Base-by-base conservation (phyloP, 2,329 filamentous ascomycete species). In the Fusarium globosum region DNA sequence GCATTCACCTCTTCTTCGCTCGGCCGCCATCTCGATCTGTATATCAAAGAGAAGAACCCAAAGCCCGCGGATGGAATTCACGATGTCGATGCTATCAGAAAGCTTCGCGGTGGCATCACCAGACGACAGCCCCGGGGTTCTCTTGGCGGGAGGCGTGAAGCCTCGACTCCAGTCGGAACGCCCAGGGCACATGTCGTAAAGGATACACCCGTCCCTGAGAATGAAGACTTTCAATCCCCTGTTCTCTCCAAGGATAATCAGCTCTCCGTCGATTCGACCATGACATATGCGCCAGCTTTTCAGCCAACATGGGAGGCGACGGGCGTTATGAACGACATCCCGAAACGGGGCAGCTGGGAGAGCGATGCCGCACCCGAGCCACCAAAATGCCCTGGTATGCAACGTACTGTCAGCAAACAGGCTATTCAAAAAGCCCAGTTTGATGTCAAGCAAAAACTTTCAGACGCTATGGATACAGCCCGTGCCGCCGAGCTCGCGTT, bases 1-100 rank as follows among this genome's bases (percentile, higher is more conserved):
- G 88, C 92, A 12, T 98, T 98, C 80, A 98, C 96, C 21, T 98
- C 95, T 4, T 97, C 95, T 21, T 97, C 94, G 6, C 90, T 98
- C 60, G 96, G 96, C 56, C 92, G 96, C 51, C 96, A 98, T 83
- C 91, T 98, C 75, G 96, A 98, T 81, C 89, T 97, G 43, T 98
- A 97, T 82, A 95, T 98, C 78, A 95, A 95, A 80, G 92, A 95
- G 67, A 97, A 95, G 85, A 98, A 98, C 81, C 94, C 96, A 3
- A 96, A 95, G 82, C 88, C 92, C 3, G 85, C 93, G 12, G 96
- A 98, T 83, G 95, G 95, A 56, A 85, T 97, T 51, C 96, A 98
- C 83, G 88, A 97, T 84, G 94, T 98, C 66, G 94, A 96, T 13
- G 94, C 94, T 82, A 98, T 98, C 78, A 89, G 90, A 75, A 94